Conservation (phyloP, 225 moss, liverwort and hornwort genomes). For the Marchantia paleacea region DNA sequence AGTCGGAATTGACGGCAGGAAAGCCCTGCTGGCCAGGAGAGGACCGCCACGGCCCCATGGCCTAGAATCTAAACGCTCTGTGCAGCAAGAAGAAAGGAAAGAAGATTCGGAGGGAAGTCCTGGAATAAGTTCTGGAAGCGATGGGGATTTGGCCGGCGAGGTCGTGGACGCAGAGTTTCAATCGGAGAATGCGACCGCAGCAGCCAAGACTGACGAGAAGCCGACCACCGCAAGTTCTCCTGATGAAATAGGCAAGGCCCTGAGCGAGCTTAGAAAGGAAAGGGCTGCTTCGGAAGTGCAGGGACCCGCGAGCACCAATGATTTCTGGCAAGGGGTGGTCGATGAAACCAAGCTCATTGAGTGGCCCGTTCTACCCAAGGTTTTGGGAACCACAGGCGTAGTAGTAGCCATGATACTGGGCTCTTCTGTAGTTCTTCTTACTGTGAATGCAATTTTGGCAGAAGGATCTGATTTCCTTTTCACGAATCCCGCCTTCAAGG, state of each 20-base stretch:
- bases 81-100: conserved; percentile 23
- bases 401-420: conserved; percentile 94
- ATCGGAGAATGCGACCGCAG: background rate
- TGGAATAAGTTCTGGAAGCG: background rate
- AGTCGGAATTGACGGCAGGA: background rate
- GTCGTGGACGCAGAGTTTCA: conserved; percentile 23
- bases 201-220: background rate
- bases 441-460: conserved; percentile 77
- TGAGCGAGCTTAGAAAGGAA: conserved; percentile 58
- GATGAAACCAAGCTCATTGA: conserved; percentile 94
- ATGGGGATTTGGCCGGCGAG: conserved; percentile 14
- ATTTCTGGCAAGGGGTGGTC: conserved; percentile 80
- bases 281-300: conserved; percentile 41
- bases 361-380: conserved; percentile 82
- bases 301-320: conserved; percentile 38
- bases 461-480: conserved; percentile 83
- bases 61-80: conserved; percentile 13
- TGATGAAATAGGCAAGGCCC: conserved; percentile 68
- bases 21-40: background rate
- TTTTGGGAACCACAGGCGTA: conserved; percentile 87
- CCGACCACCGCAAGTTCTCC: conserved; percentile 25
- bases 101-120: conserved; percentile 9
- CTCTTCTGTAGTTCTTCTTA: conserved; percentile 80
- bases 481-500: conserved; percentile 45
- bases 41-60: conserved; percentile 9